phyloP scores from a whole-genome alignment of 2,329 filamentous ascomycete genomes.

The Penicillium sp. region DNA sequence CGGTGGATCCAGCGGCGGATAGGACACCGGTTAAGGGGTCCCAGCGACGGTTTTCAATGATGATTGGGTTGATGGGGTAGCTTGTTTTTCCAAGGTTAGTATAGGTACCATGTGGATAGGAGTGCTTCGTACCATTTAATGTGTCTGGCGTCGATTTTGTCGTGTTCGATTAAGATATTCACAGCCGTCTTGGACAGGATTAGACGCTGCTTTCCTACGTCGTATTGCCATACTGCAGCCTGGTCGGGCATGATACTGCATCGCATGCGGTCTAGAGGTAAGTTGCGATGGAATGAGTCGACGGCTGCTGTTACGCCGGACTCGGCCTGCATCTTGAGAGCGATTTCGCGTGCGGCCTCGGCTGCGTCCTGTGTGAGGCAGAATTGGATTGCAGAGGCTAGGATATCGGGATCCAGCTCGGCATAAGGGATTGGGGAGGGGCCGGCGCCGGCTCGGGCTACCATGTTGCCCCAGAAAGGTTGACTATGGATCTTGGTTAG shows the following conservation, averaged over 20 bases:
- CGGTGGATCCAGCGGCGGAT: conserved; percentile 24
- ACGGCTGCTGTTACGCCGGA: conserved; percentile 41
- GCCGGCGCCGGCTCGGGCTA: conserved; percentile 48
- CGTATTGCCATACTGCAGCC: conserved; percentile 24
- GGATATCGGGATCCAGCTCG: conserved; percentile 41
- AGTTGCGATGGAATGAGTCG: conserved; percentile 42
- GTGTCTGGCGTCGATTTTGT: conserved; percentile 17
- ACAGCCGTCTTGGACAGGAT: conserved; percentile 23
- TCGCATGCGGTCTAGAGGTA: conserved; percentile 24
- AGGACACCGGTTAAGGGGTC: conserved; percentile 30
- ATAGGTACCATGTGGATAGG: background rate
- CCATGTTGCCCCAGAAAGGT: conserved; percentile 53
- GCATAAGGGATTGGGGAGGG: conserved; percentile 47
- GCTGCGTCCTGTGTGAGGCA: conserved; percentile 40
- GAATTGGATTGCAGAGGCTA: conserved; percentile 45
- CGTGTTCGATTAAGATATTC: conserved; percentile 23
- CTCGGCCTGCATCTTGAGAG: conserved; percentile 40
- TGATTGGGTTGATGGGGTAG: conserved; percentile 27
- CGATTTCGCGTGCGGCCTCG: conserved; percentile 36
- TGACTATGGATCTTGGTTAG: conserved; percentile 29
- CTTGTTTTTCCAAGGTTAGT: conserved; percentile 10
- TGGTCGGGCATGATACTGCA: conserved; percentile 25
- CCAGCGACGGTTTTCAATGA: conserved; percentile 34
- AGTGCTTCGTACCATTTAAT: conserved; percentile 18
- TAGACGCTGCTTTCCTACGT: conserved; percentile 8